Conservation (phyloP, 495 filamentous ascomycete species). For the Neurospora pannonica region DNA sequence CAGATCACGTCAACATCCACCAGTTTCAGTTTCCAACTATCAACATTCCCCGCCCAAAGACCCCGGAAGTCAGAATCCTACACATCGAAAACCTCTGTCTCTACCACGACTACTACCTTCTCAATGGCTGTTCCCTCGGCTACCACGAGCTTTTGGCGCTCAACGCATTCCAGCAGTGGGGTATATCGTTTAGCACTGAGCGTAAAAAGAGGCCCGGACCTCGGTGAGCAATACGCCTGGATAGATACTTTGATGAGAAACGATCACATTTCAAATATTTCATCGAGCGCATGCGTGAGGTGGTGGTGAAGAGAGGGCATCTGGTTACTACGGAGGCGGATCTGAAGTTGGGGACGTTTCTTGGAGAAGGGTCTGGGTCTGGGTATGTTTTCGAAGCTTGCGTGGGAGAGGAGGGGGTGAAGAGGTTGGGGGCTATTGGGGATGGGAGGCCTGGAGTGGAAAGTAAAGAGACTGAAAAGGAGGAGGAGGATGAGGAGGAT, state of each 20-base stretch:
- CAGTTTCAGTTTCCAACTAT: not conserved
- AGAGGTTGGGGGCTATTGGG: not conserved
- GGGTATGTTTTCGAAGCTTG: not conserved
- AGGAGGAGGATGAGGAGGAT: not conserved
- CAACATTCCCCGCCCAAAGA: not conserved
- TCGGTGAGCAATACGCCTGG: not conserved
- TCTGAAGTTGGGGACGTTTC: constrained; percentile 3
- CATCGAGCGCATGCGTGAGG: not conserved
- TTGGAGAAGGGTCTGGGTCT: not conserved
- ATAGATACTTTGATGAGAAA: not conserved
- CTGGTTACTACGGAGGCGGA: not conserved
- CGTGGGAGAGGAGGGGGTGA: not conserved
- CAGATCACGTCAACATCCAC: not conserved
- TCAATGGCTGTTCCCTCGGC: not conserved
- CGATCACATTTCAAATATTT: not conserved
- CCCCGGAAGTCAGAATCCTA: not conserved
- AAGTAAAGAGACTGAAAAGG: not conserved
- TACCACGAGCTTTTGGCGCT: not conserved
- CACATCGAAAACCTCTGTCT: not conserved
- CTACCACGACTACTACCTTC: not conserved
- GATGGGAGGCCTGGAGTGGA: not conserved
- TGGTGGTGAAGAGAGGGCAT: constrained; percentile 1
- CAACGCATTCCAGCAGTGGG: not conserved
- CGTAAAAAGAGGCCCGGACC: not conserved
- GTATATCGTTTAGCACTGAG: not conserved